These are phyloP conservation scores for Pulveroboletus sp. DNA, from an alignment of 768 basidiomycete genomes.

Conservation along the genomic window DNA sequence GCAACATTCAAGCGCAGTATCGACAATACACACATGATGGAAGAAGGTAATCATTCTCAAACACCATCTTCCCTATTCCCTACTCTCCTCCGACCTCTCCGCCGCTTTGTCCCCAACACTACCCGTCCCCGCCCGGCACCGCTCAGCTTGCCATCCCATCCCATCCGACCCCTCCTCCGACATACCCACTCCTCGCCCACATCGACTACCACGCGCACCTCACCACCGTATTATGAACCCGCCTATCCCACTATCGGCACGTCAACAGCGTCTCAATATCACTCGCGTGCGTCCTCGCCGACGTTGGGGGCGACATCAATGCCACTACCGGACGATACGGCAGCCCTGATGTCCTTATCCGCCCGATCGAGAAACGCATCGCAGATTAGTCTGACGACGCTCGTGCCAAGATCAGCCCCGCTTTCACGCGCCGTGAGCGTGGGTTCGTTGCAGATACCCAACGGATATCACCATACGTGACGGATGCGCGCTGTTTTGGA, in stretches of 20 bases:
- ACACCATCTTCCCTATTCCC: slow-evolving; percentile 18
- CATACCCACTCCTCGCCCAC: slow-evolving; percentile 21
- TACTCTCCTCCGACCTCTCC: slow-evolving; percentile 28
- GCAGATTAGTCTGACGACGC: slow-evolving; percentile 56
- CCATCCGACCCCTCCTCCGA: slow-evolving; percentile 14
- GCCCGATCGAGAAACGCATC: slow-evolving; percentile 68
- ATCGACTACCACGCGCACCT: slow-evolving; percentile 6
- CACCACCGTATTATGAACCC: slow-evolving; percentile 15
- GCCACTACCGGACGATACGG: slow-evolving; percentile 9
- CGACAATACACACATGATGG: slow-evolving; percentile 39
- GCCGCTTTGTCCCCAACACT: slow-evolving; percentile 21
- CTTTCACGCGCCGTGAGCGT: slow-evolving; percentile 35
- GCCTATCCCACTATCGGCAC: slow-evolving; percentile 26
- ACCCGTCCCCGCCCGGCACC: slow-evolving; percentile 24
- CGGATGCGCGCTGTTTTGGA: background rate
- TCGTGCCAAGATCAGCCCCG: slow-evolving; percentile 45
- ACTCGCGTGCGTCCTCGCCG: slow-evolving; percentile 32
- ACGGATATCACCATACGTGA: slow-evolving; percentile 3
- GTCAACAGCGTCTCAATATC: slow-evolving; percentile 33
- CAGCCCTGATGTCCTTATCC: slow-evolving; percentile 32
- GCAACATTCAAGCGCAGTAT: slow-evolving; percentile 32
- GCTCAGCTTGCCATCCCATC: slow-evolving; percentile 9
- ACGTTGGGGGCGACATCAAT: slow-evolving; percentile 13
- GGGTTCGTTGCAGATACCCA: slow-evolving; percentile 12
- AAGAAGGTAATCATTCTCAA: slow-evolving; percentile 37